Base-by-base conservation (phyloP, 2,329 filamentous ascomycete genomes). In the Pseudocercospora fijiensis region DNA sequence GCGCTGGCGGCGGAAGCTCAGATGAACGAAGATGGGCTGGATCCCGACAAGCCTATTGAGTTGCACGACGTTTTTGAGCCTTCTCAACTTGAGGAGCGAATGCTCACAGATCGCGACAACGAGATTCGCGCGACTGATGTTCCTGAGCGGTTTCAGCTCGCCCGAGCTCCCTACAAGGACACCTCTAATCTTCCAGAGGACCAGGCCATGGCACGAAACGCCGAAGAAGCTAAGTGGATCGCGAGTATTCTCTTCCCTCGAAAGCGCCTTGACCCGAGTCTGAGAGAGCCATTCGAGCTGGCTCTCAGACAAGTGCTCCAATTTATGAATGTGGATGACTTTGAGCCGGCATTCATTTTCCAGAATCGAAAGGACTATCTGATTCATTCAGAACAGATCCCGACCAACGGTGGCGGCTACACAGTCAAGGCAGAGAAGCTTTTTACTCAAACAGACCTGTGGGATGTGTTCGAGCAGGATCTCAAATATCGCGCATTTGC, bases 41-140 rank as follows among this genome's bases (percentile, higher is more conserved):
- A 88, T 64, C 90, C 91, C 66, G 91, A 96, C 69, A 90, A 93
- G 72, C 88, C 89, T 51, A 86, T 98, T 47, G 92, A 97, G 77
- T 85, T 99, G 67, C 97, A 98, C 80, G 94, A 99, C 75, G 94
- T 99, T 57, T 99, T 99, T 73, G 95, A 99, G 78, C 95, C 95
- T 0, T 96, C 93, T 2, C 92, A 99, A 76, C 85, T 99, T 43
- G 88, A 90, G 62, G 95, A 99, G 79, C 94, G 92, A 79, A 90
- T 98, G 76, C 86, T 99, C 71, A 99, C 95, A 8, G 95, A 98
- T 63, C 92, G 93, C 67, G 95, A 99, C 76, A 96, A 98, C 76
- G 81, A 87, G 63, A 97, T 99, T 69, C 91, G 95, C 56, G 87
- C 89, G 73, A 88, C 86, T 20, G 95, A 99, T 75, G 89, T 96